These are phyloP conservation scores for Colletotrichum sp. DNA, from an alignment of 2,329 filamentous ascomycete species.

Conservation along the genomic window DNA sequence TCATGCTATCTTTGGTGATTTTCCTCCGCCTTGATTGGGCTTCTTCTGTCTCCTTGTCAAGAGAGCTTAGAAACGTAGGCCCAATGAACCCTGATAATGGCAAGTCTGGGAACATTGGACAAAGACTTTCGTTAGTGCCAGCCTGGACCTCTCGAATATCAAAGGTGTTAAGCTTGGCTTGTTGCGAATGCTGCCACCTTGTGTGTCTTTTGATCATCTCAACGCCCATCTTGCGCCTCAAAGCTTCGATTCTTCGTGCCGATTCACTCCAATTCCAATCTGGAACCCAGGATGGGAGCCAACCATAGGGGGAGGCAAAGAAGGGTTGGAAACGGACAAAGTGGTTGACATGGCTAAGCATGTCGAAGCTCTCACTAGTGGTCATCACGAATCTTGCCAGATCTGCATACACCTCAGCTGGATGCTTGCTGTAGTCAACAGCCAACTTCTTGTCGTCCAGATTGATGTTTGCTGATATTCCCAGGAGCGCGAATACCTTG, in stretches of 20 bases:
- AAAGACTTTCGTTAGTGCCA: accelerated
- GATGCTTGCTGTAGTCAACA: background rate
- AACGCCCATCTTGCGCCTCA: background rate
- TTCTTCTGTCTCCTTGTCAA: background rate
- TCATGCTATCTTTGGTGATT: accelerated
- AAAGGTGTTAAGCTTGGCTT: background rate
- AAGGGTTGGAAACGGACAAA: background rate
- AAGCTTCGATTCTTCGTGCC: background rate
- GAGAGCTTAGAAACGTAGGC: background rate
- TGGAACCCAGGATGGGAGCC: background rate
- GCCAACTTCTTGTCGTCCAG: background rate
- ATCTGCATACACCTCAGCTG: background rate
- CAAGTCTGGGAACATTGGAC: background rate
- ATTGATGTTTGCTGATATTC: background rate
- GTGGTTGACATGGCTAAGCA: background rate
- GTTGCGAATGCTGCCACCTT: background rate
- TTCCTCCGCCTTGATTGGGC: accelerated
- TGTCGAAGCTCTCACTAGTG: background rate
- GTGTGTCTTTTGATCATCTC: background rate
- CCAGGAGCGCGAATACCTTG: background rate
- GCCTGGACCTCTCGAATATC: accelerated
- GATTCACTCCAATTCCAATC: background rate
- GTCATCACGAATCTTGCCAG: background rate
- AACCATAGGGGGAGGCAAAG: background rate
- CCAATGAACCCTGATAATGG: background rate